Conservation (phyloP, 2,329 filamentous ascomycete species). For the Fusarium armeniacum region DNA sequence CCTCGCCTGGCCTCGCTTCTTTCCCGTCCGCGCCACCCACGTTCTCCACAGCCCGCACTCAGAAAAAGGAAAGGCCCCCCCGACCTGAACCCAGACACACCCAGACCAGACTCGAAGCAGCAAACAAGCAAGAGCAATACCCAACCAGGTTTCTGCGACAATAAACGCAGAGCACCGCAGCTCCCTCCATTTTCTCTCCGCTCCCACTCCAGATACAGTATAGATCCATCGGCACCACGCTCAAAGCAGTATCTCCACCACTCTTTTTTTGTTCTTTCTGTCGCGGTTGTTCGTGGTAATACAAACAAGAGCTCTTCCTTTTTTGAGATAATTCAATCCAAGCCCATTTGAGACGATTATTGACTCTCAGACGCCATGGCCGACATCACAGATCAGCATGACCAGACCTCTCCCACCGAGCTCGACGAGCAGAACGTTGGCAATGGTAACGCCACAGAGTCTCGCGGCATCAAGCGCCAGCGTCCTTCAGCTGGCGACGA, state of each 20-base stretch:
- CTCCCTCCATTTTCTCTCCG: constrained; percentile 59
- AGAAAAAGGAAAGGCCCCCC: constrained; percentile 47
- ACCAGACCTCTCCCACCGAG: constrained; percentile 80
- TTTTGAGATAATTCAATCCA: constrained; percentile 47
- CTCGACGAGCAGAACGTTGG: constrained; percentile 81
- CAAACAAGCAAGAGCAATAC: constrained; percentile 53
- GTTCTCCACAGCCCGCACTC: constrained; percentile 47
- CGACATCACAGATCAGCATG: constrained; percentile 84
- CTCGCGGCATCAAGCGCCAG: constrained; percentile 89
- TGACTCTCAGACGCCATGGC: constrained; percentile 68
- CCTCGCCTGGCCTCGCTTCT: constrained; percentile 58
- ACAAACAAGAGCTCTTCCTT: constrained; percentile 51
- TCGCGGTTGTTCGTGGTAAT: constrained; percentile 55
- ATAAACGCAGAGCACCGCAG: constrained; percentile 61
- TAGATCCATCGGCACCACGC: constrained; percentile 75
- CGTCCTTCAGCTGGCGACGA: constrained; percentile 88
- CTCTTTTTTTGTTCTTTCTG: constrained; percentile 64
- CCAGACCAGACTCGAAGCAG: constrained; percentile 58
- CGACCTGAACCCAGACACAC: constrained; percentile 45
- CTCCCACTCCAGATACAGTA: constrained; percentile 74
- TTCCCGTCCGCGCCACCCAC: constrained; percentile 53
- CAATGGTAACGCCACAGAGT: constrained; percentile 80
- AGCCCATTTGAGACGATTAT: constrained; percentile 43
- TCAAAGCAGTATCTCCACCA: constrained; percentile 75
- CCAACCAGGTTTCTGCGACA: constrained; percentile 71